Base-by-base conservation (phyloP, 2,329 filamentous ascomycete genomes). In the Fusarium sp. region DNA sequence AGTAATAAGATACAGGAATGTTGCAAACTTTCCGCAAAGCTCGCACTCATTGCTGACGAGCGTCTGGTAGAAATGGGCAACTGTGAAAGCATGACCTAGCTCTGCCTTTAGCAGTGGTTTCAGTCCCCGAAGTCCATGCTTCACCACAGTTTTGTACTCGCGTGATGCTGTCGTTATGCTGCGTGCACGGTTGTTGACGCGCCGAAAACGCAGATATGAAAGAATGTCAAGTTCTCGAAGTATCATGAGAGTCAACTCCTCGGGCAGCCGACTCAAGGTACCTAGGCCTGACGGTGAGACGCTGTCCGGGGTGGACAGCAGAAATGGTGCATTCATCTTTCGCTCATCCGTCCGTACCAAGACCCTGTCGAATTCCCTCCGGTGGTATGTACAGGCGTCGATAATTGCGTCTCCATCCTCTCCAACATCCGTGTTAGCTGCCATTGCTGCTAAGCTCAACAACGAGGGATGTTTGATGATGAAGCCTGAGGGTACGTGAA, bases 331-430 rank as follows among this genome's bases (percentile, higher is more conserved):
- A 30, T 71, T n/a, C 2, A 71, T 45, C 13, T 67, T 71, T 9
- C 13, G 28, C 7, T 58, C 42, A 8, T 63, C 41, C 7, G 47
- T 67, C 13, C 24, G 51, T 14, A 71, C 38, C 2, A 71, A 38
- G 18, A 71, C 30, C 9, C 48, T 53, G 44, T 71, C 69, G 5
- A 54, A 71, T 14, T 71, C 69, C 17, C 20, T 20, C 15, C 69
- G 61, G n/a, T 67, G 67, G 24, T 71, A 71, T 26, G 69, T 42
- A 24, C 62, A 71, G 11, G 58, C 50, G 4, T 48, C 20, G 39
- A 71, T 9, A 11, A 63, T 62, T 7, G 53, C 41, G 10, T 57
- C 41, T 12, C 28, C 28, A 24, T 70, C 12, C 22, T 61, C 24
- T n/a, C n/a, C 17, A 5, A 20, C 8, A 4, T 20, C 7, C 15